These are phyloP conservation scores for Fusarium lateritium DNA, from an alignment of 2,329 filamentous ascomycete species.

Conservation along the genomic window DNA sequence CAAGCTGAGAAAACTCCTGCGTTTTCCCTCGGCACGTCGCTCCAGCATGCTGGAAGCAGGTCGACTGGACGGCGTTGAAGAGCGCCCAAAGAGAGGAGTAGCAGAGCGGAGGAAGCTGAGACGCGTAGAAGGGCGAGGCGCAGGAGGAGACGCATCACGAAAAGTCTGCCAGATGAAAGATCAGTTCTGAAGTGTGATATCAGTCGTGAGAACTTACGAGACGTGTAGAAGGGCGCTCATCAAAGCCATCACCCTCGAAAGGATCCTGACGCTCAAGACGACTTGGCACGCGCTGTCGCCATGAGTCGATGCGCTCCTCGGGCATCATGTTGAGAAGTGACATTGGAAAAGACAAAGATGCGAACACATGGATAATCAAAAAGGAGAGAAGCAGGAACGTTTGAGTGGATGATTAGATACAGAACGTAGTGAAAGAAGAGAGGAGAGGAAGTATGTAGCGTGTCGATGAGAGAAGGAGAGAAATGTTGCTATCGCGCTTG, in stretches of 20 bases:
- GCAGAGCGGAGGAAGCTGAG: slow-evolving; percentile 49
- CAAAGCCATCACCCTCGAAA: slow-evolving; percentile 54
- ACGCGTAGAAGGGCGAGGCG: slow-evolving; percentile 45
- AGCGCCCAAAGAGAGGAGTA: slow-evolving; percentile 46
- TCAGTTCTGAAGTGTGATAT: accelerated
- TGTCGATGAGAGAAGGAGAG: neutral
- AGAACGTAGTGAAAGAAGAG: neutral
- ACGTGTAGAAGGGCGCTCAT: slow-evolving; percentile 50
- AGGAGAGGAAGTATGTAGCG: too few relatives aligned
- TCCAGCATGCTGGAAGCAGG: slow-evolving; percentile 25
- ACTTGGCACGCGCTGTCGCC: slow-evolving; percentile 55
- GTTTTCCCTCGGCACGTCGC: slow-evolving; percentile 19
- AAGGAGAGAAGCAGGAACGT: neutral
- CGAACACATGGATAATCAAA: neutral
- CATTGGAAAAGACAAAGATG: slow-evolving; percentile 10
- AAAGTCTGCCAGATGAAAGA: slow-evolving; percentile 40
- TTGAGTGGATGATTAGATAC: neutral
- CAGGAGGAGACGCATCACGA: slow-evolving; percentile 37
- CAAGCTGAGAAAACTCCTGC: slow-evolving; percentile 42
- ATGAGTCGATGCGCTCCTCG: slow-evolving; percentile 50
- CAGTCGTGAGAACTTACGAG: slow-evolving; percentile 40
- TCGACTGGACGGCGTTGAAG: slow-evolving; percentile 29
- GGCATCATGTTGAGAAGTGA: slow-evolving; percentile 19
- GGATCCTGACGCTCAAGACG: slow-evolving; percentile 55
- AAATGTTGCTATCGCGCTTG: neutral